Conservation (phyloP, 2,329 filamentous ascomycete genomes). For the Sporothrix luriei region DNA sequence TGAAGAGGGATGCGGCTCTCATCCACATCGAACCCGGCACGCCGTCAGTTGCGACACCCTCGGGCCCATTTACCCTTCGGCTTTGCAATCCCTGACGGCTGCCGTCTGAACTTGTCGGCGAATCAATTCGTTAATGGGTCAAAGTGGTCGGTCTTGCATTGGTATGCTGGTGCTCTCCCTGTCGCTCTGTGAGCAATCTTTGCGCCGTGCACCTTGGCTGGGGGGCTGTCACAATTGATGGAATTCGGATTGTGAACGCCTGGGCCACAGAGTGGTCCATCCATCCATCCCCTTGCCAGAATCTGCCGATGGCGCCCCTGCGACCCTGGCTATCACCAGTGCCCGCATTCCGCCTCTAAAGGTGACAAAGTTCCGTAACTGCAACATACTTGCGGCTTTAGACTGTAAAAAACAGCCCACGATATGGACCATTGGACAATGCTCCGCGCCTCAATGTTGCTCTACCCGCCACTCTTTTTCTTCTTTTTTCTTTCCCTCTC, state of each 20-base stretch:
- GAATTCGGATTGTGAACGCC: not conserved
- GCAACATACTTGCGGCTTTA: too few species aligned
- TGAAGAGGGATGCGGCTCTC: slow-evolving; percentile 8
- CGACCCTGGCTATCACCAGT: not conserved
- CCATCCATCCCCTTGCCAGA: not conserved
- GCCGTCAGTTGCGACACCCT: slow-evolving; percentile 4
- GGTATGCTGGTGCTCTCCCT: not conserved
- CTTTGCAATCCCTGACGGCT: slow-evolving; percentile 18
- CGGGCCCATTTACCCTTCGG: slow-evolving; percentile 16
- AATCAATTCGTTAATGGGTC: not conserved
- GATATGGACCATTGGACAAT: not conserved
- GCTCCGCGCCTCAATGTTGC: too few species aligned
- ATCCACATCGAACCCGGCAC: slow-evolving; percentile 20
- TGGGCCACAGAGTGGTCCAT: not conserved
- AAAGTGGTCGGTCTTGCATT: not conserved
- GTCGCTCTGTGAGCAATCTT: not conserved
- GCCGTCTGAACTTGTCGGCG: slow-evolving; percentile 27
- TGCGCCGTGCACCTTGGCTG: slow-evolving; percentile 12
- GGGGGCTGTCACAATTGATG: not conserved
- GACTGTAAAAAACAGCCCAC: too few species aligned
- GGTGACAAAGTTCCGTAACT: not conserved
- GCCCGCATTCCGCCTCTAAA: not conserved
- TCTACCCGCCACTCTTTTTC: too few species aligned
- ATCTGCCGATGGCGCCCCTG: not conserved
- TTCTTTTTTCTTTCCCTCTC: too few species aligned